Evolutionary conservation across 805 yeast genomes (phyloP).

Genomic region (Starmerella kuoi): DNA sequence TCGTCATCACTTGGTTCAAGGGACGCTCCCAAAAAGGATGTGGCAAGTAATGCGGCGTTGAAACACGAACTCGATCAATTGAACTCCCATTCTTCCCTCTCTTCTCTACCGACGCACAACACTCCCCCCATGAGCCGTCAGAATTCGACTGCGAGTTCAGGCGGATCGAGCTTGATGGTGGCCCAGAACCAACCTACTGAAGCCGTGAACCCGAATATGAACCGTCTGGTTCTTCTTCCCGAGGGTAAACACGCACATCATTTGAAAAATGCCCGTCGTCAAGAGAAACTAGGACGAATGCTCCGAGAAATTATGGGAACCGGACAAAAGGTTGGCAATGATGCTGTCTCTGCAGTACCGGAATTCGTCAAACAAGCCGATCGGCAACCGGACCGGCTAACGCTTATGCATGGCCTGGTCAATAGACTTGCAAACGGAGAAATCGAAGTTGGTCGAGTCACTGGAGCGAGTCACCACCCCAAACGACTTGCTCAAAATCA

Average conservation of each 20-base stretch:
- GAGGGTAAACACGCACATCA: conserved; percentile 75
- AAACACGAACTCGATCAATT: too few relatives aligned
- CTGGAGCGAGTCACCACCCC: conserved; percentile 17
- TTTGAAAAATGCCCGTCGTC: conserved; percentile 46
- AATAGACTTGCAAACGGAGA: conserved; percentile 29
- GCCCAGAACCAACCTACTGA: neutral
- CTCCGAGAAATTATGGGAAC: conserved; percentile 31
- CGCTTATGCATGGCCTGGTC: conserved; percentile 29
- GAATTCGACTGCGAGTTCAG: conserved; percentile 11
- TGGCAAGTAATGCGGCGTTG: too few relatives aligned
- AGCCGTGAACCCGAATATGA: neutral
- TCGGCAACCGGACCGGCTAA: conserved; percentile 24
- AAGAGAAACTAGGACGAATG: conserved; percentile 54
- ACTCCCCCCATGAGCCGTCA: conserved; percentile 15
- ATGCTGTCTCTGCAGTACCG: conserved; percentile 25
- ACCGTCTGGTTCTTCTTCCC: conserved; percentile 22
- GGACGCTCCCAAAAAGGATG: too few relatives aligned
- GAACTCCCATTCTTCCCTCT: too few relatives aligned
- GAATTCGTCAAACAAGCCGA: conserved; percentile 20
- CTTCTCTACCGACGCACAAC: too few relatives aligned
- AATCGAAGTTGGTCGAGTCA: conserved; percentile 27
- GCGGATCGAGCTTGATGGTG: neutral
- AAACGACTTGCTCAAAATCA: conserved; percentile 5
- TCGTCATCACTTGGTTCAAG: too few relatives aligned
- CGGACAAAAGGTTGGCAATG: conserved; percentile 30